These are phyloP conservation scores for Hemileia vastatrix DNA, from an alignment of 1,284 basidiomycete genomes.

Conservation along the genomic window DNA sequence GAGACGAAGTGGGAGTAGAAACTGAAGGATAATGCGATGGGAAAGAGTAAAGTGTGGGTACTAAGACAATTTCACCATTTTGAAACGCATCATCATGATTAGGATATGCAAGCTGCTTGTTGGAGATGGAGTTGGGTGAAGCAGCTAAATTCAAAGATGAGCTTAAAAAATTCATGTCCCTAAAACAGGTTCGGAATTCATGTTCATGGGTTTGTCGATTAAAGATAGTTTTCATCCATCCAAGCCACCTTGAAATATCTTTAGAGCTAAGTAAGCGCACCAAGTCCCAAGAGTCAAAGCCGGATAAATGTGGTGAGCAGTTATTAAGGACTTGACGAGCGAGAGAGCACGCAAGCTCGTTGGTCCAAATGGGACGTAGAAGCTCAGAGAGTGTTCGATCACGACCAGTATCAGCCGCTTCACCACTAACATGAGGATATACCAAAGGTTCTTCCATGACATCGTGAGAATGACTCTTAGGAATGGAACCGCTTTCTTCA, in stretches of 20 bases:
- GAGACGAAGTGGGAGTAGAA: no score
- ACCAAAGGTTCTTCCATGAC: background rate
- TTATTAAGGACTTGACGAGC: slow-evolving; percentile 10
- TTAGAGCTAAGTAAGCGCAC: slow-evolving; percentile 6
- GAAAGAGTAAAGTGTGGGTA: no score
- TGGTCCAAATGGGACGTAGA: slow-evolving; percentile 8
- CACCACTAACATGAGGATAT: background rate
- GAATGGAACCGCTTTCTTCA: slow-evolving; percentile 11
- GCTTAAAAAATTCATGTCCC: no score
- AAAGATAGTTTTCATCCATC: slow-evolving; percentile 10
- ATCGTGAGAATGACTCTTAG: background rate
- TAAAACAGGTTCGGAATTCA: no score
- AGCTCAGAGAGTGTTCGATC: slow-evolving; percentile 6
- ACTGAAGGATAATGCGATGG: no score
- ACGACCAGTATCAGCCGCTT: background rate
- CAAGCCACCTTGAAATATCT: slow-evolving; percentile 14
- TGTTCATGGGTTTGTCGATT: no score
- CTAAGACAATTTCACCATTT: no score
- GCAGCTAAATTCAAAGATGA: no score
- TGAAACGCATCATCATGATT: no score
- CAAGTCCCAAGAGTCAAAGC: slow-evolving; percentile 10
- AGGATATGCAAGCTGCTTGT: no score
- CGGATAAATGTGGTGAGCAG: background rate
- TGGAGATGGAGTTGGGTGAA: no score
- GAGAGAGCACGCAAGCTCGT: slow-evolving; percentile 7